A percentile compares a stretch with the other conserved stretches of the same genome.
Conservation (phyloP, 192 early-diverging fungal genomes). For the Entophlyctis luteolus region DNA sequence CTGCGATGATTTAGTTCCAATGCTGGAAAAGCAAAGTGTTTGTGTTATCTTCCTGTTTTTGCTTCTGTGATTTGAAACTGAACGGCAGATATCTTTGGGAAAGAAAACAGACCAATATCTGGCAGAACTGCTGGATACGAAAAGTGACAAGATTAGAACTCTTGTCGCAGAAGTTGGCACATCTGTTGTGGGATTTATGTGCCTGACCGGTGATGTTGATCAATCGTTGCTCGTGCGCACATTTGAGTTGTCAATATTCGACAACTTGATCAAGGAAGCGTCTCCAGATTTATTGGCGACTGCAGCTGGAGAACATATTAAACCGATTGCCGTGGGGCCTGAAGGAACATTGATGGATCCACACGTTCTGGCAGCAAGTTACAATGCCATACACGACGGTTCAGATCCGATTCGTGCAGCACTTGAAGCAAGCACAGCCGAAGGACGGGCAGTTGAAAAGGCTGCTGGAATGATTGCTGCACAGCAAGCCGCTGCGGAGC, state of each 20-base stretch:
- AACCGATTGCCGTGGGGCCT: constrained; percentile 10
- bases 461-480: constrained; percentile 19
- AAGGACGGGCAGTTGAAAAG: constrained; percentile 23
- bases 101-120: constrained; percentile 43
- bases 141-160: constrained; percentile 30
- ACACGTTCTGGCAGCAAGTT: constrained; percentile 1
- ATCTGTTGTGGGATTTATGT: constrained; percentile 53
- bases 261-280: constrained; percentile 47
- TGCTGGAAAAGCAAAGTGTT: constrained; percentile 48
- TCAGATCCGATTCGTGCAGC: constrained; percentile 28
- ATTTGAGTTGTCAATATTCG: constrained; percentile 48
- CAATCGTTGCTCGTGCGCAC: constrained; percentile 34
- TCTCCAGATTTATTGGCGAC: constrained; percentile 10
- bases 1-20: constrained; percentile 56
- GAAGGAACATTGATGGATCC: constrained; percentile 1
- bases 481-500: constrained; percentile 18
- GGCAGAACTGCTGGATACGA: constrained; percentile 42
- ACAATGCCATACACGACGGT: neutral
- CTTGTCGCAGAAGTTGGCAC: constrained; percentile 51
- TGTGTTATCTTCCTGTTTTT: neutral
- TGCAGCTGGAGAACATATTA: constrained; percentile 11
- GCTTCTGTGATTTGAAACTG: neutral
- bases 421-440: constrained; percentile 22
- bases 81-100: constrained; percentile 27
- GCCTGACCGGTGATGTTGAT: constrained; percentile 41